Evolutionary conservation across 2,329 filamentous ascomycete genomes (phyloP), one percentile per base, ranked within the genome.

Genomic region (Sclerotinia spermophila): DNA sequence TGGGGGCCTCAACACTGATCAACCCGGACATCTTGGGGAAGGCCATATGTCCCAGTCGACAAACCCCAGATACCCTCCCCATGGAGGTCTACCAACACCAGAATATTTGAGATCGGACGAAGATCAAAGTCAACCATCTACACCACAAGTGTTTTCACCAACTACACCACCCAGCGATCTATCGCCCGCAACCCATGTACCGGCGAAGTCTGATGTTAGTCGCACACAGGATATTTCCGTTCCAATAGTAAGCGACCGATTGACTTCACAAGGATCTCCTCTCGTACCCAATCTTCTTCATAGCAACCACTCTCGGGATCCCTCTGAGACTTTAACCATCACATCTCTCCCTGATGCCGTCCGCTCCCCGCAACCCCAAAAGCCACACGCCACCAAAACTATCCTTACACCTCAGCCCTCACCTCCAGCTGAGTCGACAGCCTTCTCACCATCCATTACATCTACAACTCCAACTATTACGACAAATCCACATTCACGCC

Each of bases 291-390:
- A 68, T 48, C 68, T 73, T 35, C 69, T 74, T 42, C 13, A 40
- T 11, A 38, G 33, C 27, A 64, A 71, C 11, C 73, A 76, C 45
- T 74, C 76, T 48, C 73, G 74, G 27, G 69, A 74, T 8, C 62
- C 72, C n/a, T 77, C 74, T 58, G 75, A 76, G 53, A 76, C 77
- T 2, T 72, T 78, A 27, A 77, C 74, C 27, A 75, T 78, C 67
- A 75, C 74, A 24, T 77, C 76, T 35, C 73, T 76, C 42, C 67
- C 74, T 38, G 30, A 48, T 30, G 62, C 72, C 19, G 69, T 74
- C 67, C 72, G 69, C 7, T 77, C 74, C n/a, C 77, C 76, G 10
- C 75, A 76, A 71, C 77, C 75, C 6, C 67, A 76, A 35, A 77
- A 77, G 66, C 59, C 74, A 19, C 72, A 71, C 58, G 61, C 75